Conservation (phyloP, 495 filamentous ascomycete species). For the Barbatosphaeria neglecta region DNA sequence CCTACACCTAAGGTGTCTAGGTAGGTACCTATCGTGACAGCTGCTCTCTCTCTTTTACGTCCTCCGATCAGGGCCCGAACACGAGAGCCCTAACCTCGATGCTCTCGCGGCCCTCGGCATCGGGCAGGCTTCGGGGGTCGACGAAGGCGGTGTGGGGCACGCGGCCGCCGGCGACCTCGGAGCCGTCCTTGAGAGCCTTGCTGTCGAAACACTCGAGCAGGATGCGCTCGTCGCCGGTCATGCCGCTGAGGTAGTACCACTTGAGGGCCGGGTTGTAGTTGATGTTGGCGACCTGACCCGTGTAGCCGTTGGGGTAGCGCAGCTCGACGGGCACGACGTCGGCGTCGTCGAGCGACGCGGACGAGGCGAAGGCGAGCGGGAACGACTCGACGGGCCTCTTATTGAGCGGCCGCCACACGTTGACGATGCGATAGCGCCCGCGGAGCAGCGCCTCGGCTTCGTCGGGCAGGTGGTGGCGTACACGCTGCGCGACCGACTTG, state of each 20-base stretch:
- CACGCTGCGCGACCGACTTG: slow-evolving; percentile 49
- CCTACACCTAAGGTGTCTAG: too few relatives aligned
- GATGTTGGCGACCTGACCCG: slow-evolving; percentile 70
- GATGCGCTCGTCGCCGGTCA: slow-evolving; percentile 61
- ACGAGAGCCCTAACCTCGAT: slow-evolving; percentile 81
- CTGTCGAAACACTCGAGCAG: slow-evolving; percentile 77
- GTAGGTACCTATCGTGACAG: too few relatives aligned
- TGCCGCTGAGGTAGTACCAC: slow-evolving; percentile 75
- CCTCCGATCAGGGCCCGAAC: slow-evolving; percentile 47
- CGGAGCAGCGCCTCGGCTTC: slow-evolving; percentile 44
- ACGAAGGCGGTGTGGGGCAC: slow-evolving; percentile 75
- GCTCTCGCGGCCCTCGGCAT: slow-evolving; percentile 56
- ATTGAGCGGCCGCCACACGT: slow-evolving; percentile 77
- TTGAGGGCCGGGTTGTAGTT: slow-evolving; percentile 42
- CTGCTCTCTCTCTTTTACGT: neutral
- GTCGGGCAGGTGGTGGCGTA: slow-evolving; percentile 49
- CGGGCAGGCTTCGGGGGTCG: slow-evolving; percentile 53
- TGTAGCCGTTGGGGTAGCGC: slow-evolving; percentile 56
- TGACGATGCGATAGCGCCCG: slow-evolving; percentile 68
- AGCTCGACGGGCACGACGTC: slow-evolving; percentile 67
- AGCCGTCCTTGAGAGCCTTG: slow-evolving; percentile 33
- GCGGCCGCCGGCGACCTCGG: slow-evolving; percentile 45
- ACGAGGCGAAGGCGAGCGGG: slow-evolving; percentile 63
- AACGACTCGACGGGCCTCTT: slow-evolving; percentile 51
- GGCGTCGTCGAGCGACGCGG: slow-evolving; percentile 41